Evolutionary conservation across 805 yeast species (phyloP).

Genomic region (Kregervanrija fluxuum): DNA sequence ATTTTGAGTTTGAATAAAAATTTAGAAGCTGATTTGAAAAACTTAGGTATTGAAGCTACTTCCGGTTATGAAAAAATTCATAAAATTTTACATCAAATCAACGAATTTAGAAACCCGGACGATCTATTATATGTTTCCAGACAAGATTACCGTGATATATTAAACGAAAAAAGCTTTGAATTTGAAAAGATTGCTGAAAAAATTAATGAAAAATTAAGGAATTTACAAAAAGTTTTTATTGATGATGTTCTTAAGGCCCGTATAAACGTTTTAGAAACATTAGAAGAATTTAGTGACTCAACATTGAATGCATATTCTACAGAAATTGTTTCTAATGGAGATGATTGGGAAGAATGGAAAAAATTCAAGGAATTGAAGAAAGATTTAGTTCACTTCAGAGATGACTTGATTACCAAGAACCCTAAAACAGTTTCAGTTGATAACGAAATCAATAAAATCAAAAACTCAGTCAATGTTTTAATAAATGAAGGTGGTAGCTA

Average conservation of each 20-base stretch:
- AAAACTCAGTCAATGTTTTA: constrained; percentile 41
- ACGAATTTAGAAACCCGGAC: constrained; percentile 8
- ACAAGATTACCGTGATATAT: constrained; percentile 38
- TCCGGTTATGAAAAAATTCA: constrained; percentile 24
- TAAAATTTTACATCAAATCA: constrained; percentile 19
- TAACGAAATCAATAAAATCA: constrained; percentile 30
- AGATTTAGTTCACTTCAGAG: constrained; percentile 47
- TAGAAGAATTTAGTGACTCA: constrained; percentile 69
- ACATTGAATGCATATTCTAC: constrained; percentile 59
- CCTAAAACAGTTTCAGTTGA: constrained; percentile 26
- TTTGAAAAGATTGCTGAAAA: constrained; percentile 26
- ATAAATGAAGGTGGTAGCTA: constrained; percentile 57
- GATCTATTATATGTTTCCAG: constrained; percentile 33
- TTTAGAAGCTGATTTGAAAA: constrained; percentile 30
- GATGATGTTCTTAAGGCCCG: constrained; percentile 27
- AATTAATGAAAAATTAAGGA: constrained; percentile 26
- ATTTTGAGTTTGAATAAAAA: constrained; percentile 22
- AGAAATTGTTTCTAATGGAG: constrained; percentile 41
- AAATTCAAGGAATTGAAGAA: constrained; percentile 51
- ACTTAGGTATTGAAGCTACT: constrained; percentile 23
- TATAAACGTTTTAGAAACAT: constrained; percentile 48
- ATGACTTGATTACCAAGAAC: constrained; percentile 34
- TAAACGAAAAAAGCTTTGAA: constrained; percentile 26
- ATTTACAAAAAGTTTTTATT: constrained; percentile 27
- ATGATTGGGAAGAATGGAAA: constrained; percentile 53